Conservation (phyloP, 164 flowering plant species). For the Kalanchoe fedtschenkoi region DNA sequence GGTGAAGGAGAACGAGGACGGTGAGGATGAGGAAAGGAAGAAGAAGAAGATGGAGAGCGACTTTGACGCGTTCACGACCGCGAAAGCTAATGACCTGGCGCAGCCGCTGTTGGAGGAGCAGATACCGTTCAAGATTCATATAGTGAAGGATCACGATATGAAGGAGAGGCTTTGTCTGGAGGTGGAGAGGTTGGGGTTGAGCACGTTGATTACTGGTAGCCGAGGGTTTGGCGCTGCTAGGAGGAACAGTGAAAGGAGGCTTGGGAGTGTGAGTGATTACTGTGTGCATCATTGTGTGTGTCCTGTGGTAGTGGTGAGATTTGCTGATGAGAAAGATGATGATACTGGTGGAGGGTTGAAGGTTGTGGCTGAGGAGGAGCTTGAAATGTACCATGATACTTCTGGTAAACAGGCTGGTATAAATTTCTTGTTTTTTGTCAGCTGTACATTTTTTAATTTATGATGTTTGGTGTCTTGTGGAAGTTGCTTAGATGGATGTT, state of each 20-base stretch:
- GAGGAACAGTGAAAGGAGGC: conserved; percentile 25
- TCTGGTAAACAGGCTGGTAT: conserved; percentile 3
- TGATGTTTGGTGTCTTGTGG: neutral
- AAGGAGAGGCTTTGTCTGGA: conserved; percentile 72
- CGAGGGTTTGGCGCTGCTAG: conserved; percentile 46
- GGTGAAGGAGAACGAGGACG: conserved; percentile 12
- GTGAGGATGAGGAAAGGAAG: conserved; percentile 16
- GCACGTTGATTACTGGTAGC: conserved; percentile 48
- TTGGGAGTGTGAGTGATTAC: conserved; percentile 59
- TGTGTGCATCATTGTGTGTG: conserved; percentile 60
- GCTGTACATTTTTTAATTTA: neutral
- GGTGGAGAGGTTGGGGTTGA: conserved; percentile 49
- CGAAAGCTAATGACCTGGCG: conserved; percentile 52
- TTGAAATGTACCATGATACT: neutral
- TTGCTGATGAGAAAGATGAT: conserved; percentile 30
- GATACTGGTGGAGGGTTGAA: conserved; percentile 11
- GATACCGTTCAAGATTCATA: conserved; percentile 62
- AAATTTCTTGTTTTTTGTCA: neutral
- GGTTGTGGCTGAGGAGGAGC: conserved; percentile 8
- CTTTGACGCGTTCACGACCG: conserved; percentile 41
- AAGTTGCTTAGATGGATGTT: neutral
- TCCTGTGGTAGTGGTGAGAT: conserved; percentile 54
- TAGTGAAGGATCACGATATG: conserved; percentile 84
- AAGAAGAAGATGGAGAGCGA: conserved; percentile 49
- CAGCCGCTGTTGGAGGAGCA: conserved; percentile 49